Base-by-base conservation (phyloP, 805 yeast genomes). In the Teunomyces panamensis region DNA sequence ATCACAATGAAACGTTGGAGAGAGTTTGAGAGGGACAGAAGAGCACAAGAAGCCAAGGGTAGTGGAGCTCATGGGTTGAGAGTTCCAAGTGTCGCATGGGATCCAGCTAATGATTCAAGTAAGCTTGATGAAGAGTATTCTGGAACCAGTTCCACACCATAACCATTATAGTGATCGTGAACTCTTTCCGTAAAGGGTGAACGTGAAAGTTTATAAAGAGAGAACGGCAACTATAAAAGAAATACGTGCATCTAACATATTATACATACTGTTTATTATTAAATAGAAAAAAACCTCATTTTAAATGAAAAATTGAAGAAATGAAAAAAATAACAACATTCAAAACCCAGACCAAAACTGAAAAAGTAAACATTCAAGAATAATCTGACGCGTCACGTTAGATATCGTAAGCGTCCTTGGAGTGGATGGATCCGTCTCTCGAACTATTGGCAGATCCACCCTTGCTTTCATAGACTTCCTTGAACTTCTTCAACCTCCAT, bases 1-100 rank as follows among this genome's bases (percentile, higher is more conserved):
- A 94, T 94, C 62, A 80, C 80, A 44, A 91, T 92, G 92, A 88
- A 85, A 75, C 78, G 92, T 49, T 94, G 99, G 99, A 81, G 89
- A 63, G 98, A 94, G 55, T 90, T 81, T 73, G 97, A 91, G 66
- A 74, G 87, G 55, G 89, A 86, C 29, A 63, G 83, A 30, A 71
- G 78, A 64, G 65, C 59, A 29, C 57, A 62, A 34, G 67, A 64
- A 47, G 45, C 24, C 43, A 10, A 44, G 34, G 33, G 42, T 35
- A 45, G 36, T 33, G 44, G 44, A 14, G 42, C 37, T 5, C 43
- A 43, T 6, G 46, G 60, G 0, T 52, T 69, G 47, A 43, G 68
- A 7, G 62, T 65, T 5, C 78, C 78, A 6, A 57, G 69, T 9
- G 77, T 77, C 29, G 67, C 75, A 11, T 75, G 79, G 79, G 66